Evolutionary conservation across 108 stramenopile genomes (phyloP).

Genomic region (Chaetoceros tenuissimus): DNA sequence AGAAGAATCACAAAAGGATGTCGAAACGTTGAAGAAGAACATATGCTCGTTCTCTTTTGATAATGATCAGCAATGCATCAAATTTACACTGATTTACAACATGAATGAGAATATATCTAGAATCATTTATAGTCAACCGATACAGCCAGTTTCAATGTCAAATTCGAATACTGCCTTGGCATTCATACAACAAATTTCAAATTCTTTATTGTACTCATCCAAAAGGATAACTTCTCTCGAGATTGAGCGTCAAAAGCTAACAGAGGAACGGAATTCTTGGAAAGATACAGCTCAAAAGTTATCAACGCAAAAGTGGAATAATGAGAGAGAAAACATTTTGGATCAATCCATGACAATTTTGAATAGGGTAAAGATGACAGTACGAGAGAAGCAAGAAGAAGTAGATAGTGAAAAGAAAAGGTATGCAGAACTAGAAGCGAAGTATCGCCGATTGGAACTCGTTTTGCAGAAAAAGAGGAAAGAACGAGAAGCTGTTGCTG

Average conservation of each 20-base stretch:
- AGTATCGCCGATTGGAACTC: not conserved
- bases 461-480: not conserved
- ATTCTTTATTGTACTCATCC: not conserved
- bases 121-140: no score
- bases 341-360: constrained; percentile 19
- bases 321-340: constrained; percentile 21
- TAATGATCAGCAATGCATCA: no score
- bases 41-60: no score
- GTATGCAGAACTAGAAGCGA: not conserved
- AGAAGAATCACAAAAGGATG: no score
- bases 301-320: constrained; percentile 15
- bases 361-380: not conserved
- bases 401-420: not conserved
- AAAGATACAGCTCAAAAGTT: constrained; percentile 30
- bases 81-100: no score
- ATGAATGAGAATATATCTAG: no score
- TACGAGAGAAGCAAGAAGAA: not conserved
- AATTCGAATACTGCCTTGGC: not conserved
- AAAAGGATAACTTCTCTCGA: not conserved
- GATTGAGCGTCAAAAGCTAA: not conserved
- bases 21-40: no score
- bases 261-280: constrained; percentile 12
- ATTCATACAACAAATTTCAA: not conserved
- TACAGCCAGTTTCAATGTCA: no score
- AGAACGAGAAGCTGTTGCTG: not conserved